Conservation (phyloP, 169 alveolate genomes). For the Plasmodium coatneyi region DNA sequence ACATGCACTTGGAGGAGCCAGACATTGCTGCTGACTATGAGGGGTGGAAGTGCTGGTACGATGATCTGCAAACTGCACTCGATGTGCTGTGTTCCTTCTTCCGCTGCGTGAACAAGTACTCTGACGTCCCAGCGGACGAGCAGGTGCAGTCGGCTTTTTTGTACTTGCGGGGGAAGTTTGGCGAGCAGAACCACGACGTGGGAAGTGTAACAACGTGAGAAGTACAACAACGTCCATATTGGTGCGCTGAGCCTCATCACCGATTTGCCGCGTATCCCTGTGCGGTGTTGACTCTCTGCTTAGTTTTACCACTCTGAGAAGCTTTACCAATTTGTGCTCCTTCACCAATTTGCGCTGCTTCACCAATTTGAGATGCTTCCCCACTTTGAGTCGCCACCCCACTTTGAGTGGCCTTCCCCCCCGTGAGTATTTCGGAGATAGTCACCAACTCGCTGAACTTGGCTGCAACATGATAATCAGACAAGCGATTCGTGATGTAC, state of each 20-base stretch:
- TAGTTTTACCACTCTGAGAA: background rate
- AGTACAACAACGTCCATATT: background rate
- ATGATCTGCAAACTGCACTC: constrained; percentile 19
- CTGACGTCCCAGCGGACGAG: constrained; percentile 43
- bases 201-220: background rate
- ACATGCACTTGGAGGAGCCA: constrained; percentile 61
- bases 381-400: too few species aligned
- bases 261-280: background rate
- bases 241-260: background rate
- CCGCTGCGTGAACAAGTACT: constrained; percentile 49
- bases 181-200: background rate
- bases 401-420: background rate
- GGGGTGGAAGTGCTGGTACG: constrained; percentile 53
- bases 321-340: too few species aligned
- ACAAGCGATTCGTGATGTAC: constrained; percentile 41
- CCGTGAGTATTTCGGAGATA: constrained; percentile 16
- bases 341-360: too few species aligned
- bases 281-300: background rate
- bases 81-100: constrained; percentile 36
- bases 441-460: constrained; percentile 39
- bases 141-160: constrained; percentile 29
- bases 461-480: constrained; percentile 47
- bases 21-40: constrained; percentile 32
- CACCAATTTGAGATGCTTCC: background rate
- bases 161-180: constrained; percentile 24